Base-by-base conservation (phyloP, 768 basidiomycete genomes). In the Coprinellus aureogranulatus region DNA sequence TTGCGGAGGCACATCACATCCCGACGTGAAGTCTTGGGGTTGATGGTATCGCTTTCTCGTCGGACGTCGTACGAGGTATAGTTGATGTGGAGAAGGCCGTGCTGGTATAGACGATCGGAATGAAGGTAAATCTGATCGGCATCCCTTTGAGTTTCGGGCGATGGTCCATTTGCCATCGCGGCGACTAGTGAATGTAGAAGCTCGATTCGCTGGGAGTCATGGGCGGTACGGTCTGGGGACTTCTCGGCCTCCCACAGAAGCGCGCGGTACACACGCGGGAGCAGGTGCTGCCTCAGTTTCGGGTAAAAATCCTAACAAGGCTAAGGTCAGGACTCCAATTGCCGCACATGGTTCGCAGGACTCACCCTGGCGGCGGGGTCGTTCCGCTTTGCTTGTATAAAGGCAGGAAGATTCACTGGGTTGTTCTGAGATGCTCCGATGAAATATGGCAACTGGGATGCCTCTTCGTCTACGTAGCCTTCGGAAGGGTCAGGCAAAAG, bases 221-320 rank as follows among this genome's bases (percentile, higher is more conserved):
- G n/a, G n/a, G n/a, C n/a, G n/a, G 48, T 10, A 14, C 48, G 12
- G 30, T 50, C 30, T 12, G 10, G 12, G n/a, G 11, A n/a, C 11
- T 16, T 23, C 23, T 16, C 18, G 16, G 12, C 37, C 14, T 34
- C 31, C 50, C 37, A 12, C 12, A 40, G 18, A 18, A 34, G 27
- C 34, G 55, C 59, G 1, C 37, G 48, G 9, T 58, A 64, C 10
- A 75, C 37, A 3, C 73, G 68, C 0, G 66, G 68, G 1, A 75
- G 67, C 10, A 75, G 59, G 52, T 77, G 70, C 23, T 72, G 60
- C 49, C 74, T 34, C 8, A 79, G 66, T 34, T 75, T 68, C 0
- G 71, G 57, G 2, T 72, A 31, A 74, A 74, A 31, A 58, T 45
- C 67, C 72, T 51, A 2, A 16, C 22, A 46, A 30, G 14, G 22